Percentiles rank a stretch among this genome's conserved stretches.
These are phyloP conservation scores for Epichloe aotearoae DNA, from an alignment of 2,329 filamentous ascomycete genomes.

Conservation along the genomic window DNA sequence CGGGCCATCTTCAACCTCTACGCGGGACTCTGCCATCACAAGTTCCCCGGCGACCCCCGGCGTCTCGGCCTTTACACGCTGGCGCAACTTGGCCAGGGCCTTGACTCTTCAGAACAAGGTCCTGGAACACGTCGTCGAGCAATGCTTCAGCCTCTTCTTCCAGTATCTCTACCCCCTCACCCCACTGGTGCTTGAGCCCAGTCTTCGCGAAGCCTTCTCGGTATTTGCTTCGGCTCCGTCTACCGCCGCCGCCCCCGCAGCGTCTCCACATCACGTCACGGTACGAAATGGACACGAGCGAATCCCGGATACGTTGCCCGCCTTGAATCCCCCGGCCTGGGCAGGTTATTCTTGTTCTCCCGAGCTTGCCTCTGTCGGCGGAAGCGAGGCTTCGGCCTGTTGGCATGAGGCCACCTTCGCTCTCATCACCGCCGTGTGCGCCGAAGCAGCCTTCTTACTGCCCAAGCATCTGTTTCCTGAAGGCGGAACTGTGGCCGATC, in stretches of 20 bases:
- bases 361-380: background rate
- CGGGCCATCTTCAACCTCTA: constrained; percentile 12
- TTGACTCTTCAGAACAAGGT: constrained; percentile 13
- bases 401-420: constrained; percentile 27
- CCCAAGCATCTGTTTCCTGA: constrained; percentile 26
- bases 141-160: constrained; percentile 28
- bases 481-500: constrained; percentile 22
- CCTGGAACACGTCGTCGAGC: constrained; percentile 15
- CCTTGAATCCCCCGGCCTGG: constrained; percentile 3
- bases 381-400: constrained; percentile 4
- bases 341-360: background rate
- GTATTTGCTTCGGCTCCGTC: constrained; percentile 15
- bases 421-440: constrained; percentile 29
- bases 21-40: constrained; percentile 9
- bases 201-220: constrained; percentile 21
- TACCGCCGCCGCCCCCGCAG: constrained; percentile 3
- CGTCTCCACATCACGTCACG: background rate
- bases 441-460: constrained; percentile 26
- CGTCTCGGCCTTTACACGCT: constrained; percentile 15
- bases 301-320: background rate
- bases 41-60: constrained; percentile 1
- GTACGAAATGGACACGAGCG: background rate
- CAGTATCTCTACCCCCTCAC: constrained; percentile 29
- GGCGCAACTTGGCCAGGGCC: constrained; percentile 14
- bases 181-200: constrained; percentile 28